A percentile compares a stretch with the other conserved stretches of the same genome.
These are phyloP conservation scores for Neohortaea acidophila DNA, from an alignment of 495 filamentous ascomycete species.

Conservation along the genomic window DNA sequence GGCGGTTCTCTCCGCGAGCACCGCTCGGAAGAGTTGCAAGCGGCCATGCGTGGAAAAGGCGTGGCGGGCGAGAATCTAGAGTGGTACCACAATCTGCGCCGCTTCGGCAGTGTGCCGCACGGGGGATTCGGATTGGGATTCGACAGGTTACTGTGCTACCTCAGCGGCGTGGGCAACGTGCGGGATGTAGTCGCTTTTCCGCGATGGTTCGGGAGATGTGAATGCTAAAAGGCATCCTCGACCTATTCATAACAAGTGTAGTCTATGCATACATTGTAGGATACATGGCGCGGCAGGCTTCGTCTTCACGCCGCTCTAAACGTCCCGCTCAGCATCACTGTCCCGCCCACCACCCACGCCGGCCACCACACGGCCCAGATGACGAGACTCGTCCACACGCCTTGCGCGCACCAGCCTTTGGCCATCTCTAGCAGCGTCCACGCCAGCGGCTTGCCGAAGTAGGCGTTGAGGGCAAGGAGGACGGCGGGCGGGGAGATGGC, in stretches of 20 bases:
- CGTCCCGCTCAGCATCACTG: conserved; percentile 3
- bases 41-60: conserved; percentile 55
- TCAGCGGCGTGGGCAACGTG: conserved; percentile 70
- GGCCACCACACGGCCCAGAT: conserved; percentile 99
- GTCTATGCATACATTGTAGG: too few relatives aligned
- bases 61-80: conserved; percentile 35
- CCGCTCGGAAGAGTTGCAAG: conserved; percentile 50
- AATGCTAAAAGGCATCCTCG: conserved; percentile 61
- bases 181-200: conserved; percentile 82
- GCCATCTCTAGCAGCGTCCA: conserved; percentile 57
- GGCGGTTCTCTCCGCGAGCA: conserved; percentile 92
- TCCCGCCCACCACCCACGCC: conserved; percentile 58
- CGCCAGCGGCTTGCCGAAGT: conserved; percentile 31
- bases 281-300: too few relatives aligned
- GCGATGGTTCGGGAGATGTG: conserved; percentile 77
- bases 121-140: conserved; percentile 92
- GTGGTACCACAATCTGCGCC: conserved; percentile 91
- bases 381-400: conserved; percentile 76
- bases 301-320: too few relatives aligned
- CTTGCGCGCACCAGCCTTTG: conserved; percentile 83
- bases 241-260: too few relatives aligned
- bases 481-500: conserved; percentile 51
- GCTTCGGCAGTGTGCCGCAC: conserved; percentile 89
- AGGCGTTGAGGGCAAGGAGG: conserved; percentile 34
- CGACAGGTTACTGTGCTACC: conserved; percentile 74